Percentiles rank a stretch among this genome's conserved stretches.
Conservation (phyloP, 164 flowering plant species). For the Warburgia ugandensis region DNA sequence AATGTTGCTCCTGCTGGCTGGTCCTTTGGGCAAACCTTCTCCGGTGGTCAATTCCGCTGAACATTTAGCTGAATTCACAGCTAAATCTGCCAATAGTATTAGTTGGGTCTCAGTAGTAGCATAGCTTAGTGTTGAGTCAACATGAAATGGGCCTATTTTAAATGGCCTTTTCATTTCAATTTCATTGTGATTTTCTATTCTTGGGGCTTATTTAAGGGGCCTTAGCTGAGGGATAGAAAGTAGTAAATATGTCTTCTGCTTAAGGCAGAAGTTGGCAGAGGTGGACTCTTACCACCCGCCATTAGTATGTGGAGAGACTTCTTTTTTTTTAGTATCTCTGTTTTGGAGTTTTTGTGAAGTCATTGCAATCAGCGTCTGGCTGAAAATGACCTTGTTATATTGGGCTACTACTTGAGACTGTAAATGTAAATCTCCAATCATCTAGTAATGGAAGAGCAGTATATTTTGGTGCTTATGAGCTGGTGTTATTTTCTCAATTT, state of each 20-base stretch:
- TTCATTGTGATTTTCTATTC: too few relatives aligned
- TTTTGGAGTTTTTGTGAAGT: conserved; percentile 2
- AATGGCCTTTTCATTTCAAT: too few relatives aligned
- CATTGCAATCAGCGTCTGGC: conserved; percentile 13
- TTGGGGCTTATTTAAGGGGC: conserved; percentile 10
- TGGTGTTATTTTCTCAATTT: too few relatives aligned
- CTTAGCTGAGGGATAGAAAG: conserved; percentile 1
- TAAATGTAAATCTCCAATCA: conserved; percentile 19
- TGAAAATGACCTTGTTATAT: conserved; percentile 4
- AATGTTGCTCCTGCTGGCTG: conserved; percentile 55
- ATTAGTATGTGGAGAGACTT: conserved; percentile 1
- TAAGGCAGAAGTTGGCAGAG: conserved; percentile 20
- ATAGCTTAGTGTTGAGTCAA: too few relatives aligned
- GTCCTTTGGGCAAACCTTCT: conserved; percentile 78
- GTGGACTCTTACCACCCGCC: conserved; percentile 40
- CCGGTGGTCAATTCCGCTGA: conserved; percentile 42
- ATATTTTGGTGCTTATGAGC: too few relatives aligned
- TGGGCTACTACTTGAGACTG: conserved; percentile 7
- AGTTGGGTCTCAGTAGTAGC: too few relatives aligned
- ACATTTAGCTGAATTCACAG: too few relatives aligned
- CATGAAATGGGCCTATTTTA: too few relatives aligned
- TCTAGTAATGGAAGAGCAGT: conserved; percentile 16
- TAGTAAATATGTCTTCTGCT: not conserved
- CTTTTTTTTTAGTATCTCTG: not conserved
- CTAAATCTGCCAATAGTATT: too few relatives aligned